Conservation (phyloP, 2,329 filamentous ascomycete genomes). For the Helotiales sp. region DNA sequence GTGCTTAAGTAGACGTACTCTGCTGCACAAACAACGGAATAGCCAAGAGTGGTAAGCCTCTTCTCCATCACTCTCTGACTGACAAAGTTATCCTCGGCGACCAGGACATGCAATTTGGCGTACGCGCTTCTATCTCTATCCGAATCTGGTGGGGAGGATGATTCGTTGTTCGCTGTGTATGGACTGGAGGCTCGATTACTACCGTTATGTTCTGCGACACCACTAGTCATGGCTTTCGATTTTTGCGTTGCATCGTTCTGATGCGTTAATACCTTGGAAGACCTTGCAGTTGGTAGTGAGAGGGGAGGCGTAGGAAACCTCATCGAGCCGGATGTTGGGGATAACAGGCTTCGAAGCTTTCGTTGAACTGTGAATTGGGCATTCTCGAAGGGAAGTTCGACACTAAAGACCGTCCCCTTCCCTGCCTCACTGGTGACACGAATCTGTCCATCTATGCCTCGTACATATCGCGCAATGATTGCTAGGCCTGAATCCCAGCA, state of each 20-base stretch:
- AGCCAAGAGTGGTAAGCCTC: not conserved
- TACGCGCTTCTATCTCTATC: not conserved
- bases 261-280: not conserved
- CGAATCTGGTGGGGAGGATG: not conserved
- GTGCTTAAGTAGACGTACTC: too few relatives aligned
- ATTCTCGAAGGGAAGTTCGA: slow-evolving; percentile 68
- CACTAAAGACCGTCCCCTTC: slow-evolving; percentile 80
- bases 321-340: slow-evolving; percentile 25
- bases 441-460: slow-evolving; percentile 86
- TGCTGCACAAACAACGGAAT: not conserved
- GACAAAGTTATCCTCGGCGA: not conserved
- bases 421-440: slow-evolving; percentile 81
- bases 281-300: not conserved
- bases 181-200: not conserved
- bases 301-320: slow-evolving; percentile 49
- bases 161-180: not conserved
- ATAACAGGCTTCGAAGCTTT: not conserved
- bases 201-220: not conserved
- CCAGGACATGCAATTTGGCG: not conserved
- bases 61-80: not conserved
- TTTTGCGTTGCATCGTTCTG: too few relatives aligned
- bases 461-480: slow-evolving; percentile 79
- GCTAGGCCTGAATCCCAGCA: slow-evolving; percentile 75
- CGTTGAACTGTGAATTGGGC: not conserved
- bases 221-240: too few relatives aligned